Conservation (phyloP, 805 yeast species). For the Metschnikowia sp. region DNA sequence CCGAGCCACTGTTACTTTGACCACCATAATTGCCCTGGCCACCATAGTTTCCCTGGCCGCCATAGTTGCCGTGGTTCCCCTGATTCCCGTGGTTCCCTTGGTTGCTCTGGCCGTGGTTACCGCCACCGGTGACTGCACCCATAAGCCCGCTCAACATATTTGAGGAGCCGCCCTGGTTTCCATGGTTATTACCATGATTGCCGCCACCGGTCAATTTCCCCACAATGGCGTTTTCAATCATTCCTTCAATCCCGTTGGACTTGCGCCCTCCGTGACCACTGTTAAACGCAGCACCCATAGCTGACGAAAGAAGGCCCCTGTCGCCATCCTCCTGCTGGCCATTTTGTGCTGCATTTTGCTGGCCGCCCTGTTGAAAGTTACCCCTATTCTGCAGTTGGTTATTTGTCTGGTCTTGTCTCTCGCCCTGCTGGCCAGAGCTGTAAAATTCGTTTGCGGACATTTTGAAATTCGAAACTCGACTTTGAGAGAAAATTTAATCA, state of each 20-base stretch:
- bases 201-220: constrained; percentile 17
- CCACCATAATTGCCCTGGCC: constrained; percentile 4
- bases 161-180: constrained; percentile 8
- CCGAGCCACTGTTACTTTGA: background rate
- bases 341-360: background rate
- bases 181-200: constrained; percentile 20
- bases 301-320: constrained; percentile 23
- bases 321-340: constrained; percentile 20
- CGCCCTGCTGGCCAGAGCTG: constrained; percentile 35
- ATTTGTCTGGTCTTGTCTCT: constrained; percentile 9
- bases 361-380: background rate
- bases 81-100: constrained; percentile 2
- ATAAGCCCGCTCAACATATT: constrained; percentile 14
- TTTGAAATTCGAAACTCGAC: too few relatives aligned
- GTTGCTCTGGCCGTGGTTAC: background rate
- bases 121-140: constrained; percentile 12
- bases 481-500: too few relatives aligned
- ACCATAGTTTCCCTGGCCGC: constrained; percentile 4
- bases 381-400: background rate
- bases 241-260: constrained; percentile 14
- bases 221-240: constrained; percentile 16
- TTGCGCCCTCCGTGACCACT: constrained; percentile 29
- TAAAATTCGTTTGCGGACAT: constrained; percentile 62
- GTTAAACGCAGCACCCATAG: constrained; percentile 28
- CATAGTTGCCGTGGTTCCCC: constrained; percentile 1